A percentile compares a stretch with the other conserved stretches of the same genome.
phyloP scores from a whole-genome alignment of 2,329 filamentous ascomycete genomes.

The Phaeosphaeriaceae sp. region DNA sequence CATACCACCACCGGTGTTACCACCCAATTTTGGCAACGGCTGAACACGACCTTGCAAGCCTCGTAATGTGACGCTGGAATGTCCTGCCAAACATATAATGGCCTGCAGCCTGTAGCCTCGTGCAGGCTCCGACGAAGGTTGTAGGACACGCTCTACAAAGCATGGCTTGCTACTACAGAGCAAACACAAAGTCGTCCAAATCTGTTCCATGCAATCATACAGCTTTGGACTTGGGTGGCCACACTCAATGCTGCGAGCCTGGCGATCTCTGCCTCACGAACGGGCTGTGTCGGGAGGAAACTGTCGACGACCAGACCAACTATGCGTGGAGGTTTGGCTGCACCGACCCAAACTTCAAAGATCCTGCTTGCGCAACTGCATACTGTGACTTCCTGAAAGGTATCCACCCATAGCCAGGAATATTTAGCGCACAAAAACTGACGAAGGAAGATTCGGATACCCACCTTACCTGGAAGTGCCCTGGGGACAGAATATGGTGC shows the following conservation, averaged over 20 bases:
- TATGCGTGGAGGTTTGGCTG: constrained; percentile 6
- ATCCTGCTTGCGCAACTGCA: constrained; percentile 1
- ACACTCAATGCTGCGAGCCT: constrained; percentile 6
- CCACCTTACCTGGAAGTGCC: constrained; percentile 5
- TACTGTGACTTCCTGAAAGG: constrained; percentile 1
- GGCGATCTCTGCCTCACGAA: constrained; percentile 7
- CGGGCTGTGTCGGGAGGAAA: constrained; percentile 6
- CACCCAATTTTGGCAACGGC: constrained; percentile 1
- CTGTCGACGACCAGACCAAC: constrained; percentile 2
- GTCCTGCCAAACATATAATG: not conserved
- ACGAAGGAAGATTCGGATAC: not conserved
- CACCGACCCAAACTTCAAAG: constrained; percentile 2
- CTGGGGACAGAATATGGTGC: constrained; percentile 1
- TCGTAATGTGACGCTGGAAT: not conserved
- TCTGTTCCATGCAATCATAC: constrained; percentile 3
- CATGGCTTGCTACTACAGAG: constrained; percentile 1
- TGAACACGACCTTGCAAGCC: constrained; percentile 3
- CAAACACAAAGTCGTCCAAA: not conserved
- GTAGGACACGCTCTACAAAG: not conserved
- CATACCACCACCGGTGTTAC: not conserved
- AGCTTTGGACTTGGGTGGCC: not conserved
- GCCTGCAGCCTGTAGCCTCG: not conserved
- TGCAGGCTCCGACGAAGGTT: not conserved
- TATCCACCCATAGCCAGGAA: no score
- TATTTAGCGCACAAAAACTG: not conserved